Evolutionary conservation across 2,329 filamentous ascomycete genomes (phyloP), one percentile per base, ranked within the genome.

Genomic region (Furcasterigmium furcatum): DNA sequence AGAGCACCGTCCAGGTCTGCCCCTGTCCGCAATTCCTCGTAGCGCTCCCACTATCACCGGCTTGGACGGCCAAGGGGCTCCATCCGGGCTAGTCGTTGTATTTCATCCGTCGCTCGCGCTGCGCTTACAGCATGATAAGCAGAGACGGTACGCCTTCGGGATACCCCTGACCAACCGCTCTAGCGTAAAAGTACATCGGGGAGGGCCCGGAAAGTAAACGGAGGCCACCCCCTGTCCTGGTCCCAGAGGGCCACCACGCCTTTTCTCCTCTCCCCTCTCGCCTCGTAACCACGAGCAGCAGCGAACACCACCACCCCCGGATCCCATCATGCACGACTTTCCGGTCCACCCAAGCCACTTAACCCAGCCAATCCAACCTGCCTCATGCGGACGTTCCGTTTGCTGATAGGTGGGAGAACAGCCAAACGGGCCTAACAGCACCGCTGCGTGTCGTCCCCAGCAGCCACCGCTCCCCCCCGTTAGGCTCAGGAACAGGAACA

Each of bases 331-430:
- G 29, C 30, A 30, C 40, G 29, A 25, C 40, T 21, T 42, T 25
- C n/a, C 29, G 19, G 27, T 30, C 40, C 40, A 42, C 40, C 40
- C 27, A 30, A 34, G n/a, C 34, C n/a, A 19, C 34, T 48, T 46
- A 41, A 44, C 44, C 46, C 36, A 46, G 42, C 24, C 45, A 46
- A 40, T 46, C 32, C 46, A 50, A 56, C 54, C 57, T 58, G 52
- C 57, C 58, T 59, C 57, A 61, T 61, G 56, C 40, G 53, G 53
- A 49, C 50, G 46, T 46, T 49, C 21, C 46, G 43, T 32, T 29
- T 41, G 52, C 45, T 57, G 55, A 61, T 61, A 61, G 58, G 58
- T 54, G 55, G 52, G 50, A 53, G 41, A 41, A 44, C 47, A 51
- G 47, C 43, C 36, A 45, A 18, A 36, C n/a, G 34, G 34, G n/a